These are phyloP conservation scores for Diplodia corticola DNA, from an alignment of 2,329 filamentous ascomycete genomes.

Conservation along the genomic window DNA sequence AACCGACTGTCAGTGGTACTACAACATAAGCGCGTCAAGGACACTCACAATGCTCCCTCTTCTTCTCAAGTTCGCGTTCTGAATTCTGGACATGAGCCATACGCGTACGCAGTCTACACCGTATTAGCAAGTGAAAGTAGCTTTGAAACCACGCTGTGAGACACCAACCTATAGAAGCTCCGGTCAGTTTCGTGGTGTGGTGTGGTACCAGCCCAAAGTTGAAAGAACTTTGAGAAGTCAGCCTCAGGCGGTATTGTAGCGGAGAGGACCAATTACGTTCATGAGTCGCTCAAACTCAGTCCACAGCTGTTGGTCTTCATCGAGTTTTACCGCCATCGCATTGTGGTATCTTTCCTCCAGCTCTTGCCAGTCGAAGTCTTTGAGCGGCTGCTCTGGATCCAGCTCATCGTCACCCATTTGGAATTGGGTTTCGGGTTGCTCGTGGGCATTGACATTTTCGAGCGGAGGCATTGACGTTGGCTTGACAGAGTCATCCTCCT, in stretches of 20 bases:
- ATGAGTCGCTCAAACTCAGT: slow-evolving; percentile 62
- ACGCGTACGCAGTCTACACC: slow-evolving; percentile 70
- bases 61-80: slow-evolving; percentile 70
- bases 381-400: slow-evolving; percentile 38
- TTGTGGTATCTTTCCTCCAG: slow-evolving; percentile 69
- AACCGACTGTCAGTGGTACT: background rate
- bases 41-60: slow-evolving; percentile 75
- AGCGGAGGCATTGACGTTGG: background rate
- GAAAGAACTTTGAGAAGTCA: slow-evolving; percentile 73
- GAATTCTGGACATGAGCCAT: slow-evolving; percentile 72
- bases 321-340: slow-evolving; percentile 63
- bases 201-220: slow-evolving; percentile 73
- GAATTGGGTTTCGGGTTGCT: slow-evolving; percentile 23
- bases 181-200: slow-evolving; percentile 72
- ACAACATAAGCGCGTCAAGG: background rate
- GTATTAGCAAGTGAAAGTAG: background rate
- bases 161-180: slow-evolving; percentile 68
- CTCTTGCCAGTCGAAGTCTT: slow-evolving; percentile 73
- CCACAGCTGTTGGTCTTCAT: slow-evolving; percentile 64
- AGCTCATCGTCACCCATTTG: slow-evolving; percentile 24
- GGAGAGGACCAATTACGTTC: slow-evolving; percentile 31
- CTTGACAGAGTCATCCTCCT: background rate
- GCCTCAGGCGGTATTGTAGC: background rate
- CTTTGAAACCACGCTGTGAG: background rate
- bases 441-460: slow-evolving; percentile 12